Evolutionary conservation across 176 grass and related monocot genomes (phyloP).

Genomic region (Oryza rufipogon): DNA sequence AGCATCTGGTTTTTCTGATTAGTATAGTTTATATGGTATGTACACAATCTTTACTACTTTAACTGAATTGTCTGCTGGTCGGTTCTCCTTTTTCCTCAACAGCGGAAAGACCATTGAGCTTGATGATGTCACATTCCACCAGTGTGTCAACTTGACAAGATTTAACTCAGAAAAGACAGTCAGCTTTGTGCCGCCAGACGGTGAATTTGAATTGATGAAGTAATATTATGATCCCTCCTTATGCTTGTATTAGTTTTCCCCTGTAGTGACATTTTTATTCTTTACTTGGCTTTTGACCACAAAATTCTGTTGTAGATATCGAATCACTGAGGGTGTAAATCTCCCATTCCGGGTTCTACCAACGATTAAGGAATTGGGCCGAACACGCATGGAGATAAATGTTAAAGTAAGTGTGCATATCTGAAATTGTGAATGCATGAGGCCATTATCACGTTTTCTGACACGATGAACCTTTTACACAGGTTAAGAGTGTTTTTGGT

Average conservation of each 20-base stretch:
- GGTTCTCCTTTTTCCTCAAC: conserved; percentile 29
- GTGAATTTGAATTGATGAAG: conserved; percentile 99
- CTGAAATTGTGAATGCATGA: conserved; percentile 15
- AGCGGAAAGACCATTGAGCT: conserved; percentile 99
- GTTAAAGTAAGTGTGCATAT: conserved; percentile 77
- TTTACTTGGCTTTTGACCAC: conserved; percentile 38
- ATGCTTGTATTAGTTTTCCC: conserved; percentile 31
- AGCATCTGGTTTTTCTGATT: conserved; percentile 17
- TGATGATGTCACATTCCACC: conserved; percentile 99
- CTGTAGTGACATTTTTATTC: not conserved
- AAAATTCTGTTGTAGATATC: conserved; percentile 72
- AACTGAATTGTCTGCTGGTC: conserved; percentile 8
- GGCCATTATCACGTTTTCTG: conserved; percentile 28
- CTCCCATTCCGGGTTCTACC: conserved; percentile 95
- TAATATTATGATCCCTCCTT: conserved; percentile 49
- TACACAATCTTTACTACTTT: not conserved
- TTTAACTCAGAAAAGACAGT: conserved; percentile 99
- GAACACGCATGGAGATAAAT: conserved; percentile 98
- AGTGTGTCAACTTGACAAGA: conserved; percentile 97
- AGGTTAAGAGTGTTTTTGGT: conserved; percentile 98
- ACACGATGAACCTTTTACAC: conserved; percentile 28
- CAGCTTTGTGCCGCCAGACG: conserved; percentile 98
- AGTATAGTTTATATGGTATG: conserved; percentile 26
- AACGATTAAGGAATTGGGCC: conserved; percentile 97
- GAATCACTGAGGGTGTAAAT: conserved; percentile 98